phyloP scores from a whole-genome alignment of 2,329 filamentous ascomycete genomes.

The Cryphonectria nitschkei region DNA sequence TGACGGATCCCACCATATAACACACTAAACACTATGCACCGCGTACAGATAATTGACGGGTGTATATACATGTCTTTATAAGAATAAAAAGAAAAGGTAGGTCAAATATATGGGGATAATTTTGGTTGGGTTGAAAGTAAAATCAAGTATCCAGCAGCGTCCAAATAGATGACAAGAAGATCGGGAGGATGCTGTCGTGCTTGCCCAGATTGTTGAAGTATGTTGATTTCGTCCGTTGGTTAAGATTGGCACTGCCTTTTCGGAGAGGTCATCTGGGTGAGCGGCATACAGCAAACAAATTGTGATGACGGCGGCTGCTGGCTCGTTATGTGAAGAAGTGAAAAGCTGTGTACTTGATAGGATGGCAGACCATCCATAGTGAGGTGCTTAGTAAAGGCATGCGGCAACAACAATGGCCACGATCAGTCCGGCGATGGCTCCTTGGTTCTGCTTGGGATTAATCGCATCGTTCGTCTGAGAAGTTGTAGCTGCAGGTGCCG shows the following conservation, averaged over 20 bases:
- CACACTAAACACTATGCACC: conserved; percentile 29
- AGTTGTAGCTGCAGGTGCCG: conserved; percentile 32
- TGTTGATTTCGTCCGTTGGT: neutral
- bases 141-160: conserved; percentile 18
- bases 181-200: conserved; percentile 13
- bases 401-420: conserved; percentile 59
- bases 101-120: conserved; percentile 20
- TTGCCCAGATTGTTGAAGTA: conserved; percentile 8
- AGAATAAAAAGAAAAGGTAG: conserved; percentile 2
- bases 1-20: conserved; percentile 19
- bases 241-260: conserved; percentile 14
- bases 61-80: conserved; percentile 21
- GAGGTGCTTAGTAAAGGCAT: conserved; percentile 47
- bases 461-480: conserved; percentile 47
- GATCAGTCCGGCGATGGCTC: conserved; percentile 57
- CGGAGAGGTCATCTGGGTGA: conserved; percentile 6
- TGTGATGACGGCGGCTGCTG: conserved; percentile 15
- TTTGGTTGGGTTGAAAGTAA: conserved; percentile 21
- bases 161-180: conserved; percentile 22
- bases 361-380: conserved; percentile 30
- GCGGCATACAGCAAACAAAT: conserved; percentile 6
- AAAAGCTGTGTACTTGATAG: conserved; percentile 35
- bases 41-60: conserved; percentile 11
- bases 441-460: conserved; percentile 50
- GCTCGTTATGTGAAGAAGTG: conserved; percentile 7